Percentiles rank a stretch among this genome's conserved stretches.
Conservation (phyloP, 345 rosid genomes). For the Lumnitzera littorea region DNA sequence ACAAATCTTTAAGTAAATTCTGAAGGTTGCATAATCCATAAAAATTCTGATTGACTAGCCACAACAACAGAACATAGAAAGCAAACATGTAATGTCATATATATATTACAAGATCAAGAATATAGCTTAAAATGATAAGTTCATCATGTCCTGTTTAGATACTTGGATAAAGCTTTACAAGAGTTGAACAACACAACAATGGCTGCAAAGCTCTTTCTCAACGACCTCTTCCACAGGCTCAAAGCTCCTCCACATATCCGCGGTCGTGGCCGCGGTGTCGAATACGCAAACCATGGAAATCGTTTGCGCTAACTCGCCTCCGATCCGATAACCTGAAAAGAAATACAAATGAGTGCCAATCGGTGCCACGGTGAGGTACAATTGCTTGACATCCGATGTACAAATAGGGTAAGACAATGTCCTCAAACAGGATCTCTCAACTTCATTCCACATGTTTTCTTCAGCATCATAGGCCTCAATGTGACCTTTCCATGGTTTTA, state of each 20-base stretch:
- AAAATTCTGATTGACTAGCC: not conserved
- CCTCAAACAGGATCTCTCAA: slow-evolving; percentile 29
- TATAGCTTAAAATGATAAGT: too few relatives aligned
- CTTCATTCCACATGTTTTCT: slow-evolving; percentile 44
- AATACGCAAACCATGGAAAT: slow-evolving; percentile 26
- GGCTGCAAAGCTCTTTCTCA: slow-evolving; percentile 44
- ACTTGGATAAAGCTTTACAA: not conserved
- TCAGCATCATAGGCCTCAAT: slow-evolving; percentile 36
- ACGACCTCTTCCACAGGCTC: slow-evolving; percentile 28
- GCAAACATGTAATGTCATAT: not conserved
- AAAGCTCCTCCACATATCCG: slow-evolving; percentile 32
- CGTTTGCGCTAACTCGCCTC: slow-evolving; percentile 19
- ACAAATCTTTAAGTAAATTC: not conserved
- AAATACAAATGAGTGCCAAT: slow-evolving; percentile 35
- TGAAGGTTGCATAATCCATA: not conserved
- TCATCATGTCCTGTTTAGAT: not conserved
- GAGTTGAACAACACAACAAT: slow-evolving; percentile 36
- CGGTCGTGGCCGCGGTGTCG: slow-evolving; percentile 25
- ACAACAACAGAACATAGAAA: not conserved
- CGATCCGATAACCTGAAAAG: slow-evolving; percentile 29
- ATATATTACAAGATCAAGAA: not conserved
- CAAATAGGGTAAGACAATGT: slow-evolving; percentile 16
- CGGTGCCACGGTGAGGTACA: slow-evolving; percentile 42
- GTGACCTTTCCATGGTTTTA: slow-evolving; percentile 54
- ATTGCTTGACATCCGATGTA: slow-evolving; percentile 16